A percentile compares a stretch with the other conserved stretches of the same genome.
Evolutionary conservation across 1,139 yeast genomes (phyloP).

Genomic region (Meyerozyma smithsonii): DNA sequence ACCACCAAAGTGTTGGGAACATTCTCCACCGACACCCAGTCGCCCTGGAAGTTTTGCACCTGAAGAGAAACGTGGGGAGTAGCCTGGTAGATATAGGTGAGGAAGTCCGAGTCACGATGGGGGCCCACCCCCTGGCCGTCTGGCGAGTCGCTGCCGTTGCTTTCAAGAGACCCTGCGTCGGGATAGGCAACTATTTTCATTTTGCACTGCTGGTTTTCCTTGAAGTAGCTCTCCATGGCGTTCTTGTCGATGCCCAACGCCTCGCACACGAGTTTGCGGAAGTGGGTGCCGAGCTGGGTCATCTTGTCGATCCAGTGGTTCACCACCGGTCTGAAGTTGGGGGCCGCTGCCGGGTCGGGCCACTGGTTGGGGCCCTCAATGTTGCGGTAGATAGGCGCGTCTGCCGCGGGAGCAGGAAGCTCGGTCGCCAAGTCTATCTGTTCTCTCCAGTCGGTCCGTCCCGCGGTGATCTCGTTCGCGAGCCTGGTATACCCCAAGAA

Average conservation of each 20-base stretch:
- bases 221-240: conserved; percentile 47
- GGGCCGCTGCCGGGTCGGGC: conserved; percentile 48
- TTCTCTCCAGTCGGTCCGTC: conserved; percentile 59
- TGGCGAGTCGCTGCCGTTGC: conserved; percentile 23
- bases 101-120: conserved; percentile 64
- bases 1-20: conserved; percentile 42
- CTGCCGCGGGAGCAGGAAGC: conserved; percentile 41
- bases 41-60: conserved; percentile 57
- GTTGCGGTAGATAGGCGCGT: conserved; percentile 49
- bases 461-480: conserved; percentile 64
- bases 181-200: conserved; percentile 54
- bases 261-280: conserved; percentile 49
- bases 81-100: conserved; percentile 60
- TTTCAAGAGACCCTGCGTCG: conserved; percentile 24
- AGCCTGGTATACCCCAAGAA: conserved; percentile 63
- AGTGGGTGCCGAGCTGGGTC: conserved; percentile 38
- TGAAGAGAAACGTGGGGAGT: conserved; percentile 51
- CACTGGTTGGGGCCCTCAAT: conserved; percentile 65
- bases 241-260: conserved; percentile 45
- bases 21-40: conserved; percentile 55
- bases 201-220: conserved; percentile 49
- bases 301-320: conserved; percentile 43
- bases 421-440: conserved; percentile 67
- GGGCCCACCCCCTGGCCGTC: conserved; percentile 65
- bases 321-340: conserved; percentile 45